phyloP scores from a whole-genome alignment of 1,284 basidiomycete species.

The Pseudozyma sp. region DNA sequence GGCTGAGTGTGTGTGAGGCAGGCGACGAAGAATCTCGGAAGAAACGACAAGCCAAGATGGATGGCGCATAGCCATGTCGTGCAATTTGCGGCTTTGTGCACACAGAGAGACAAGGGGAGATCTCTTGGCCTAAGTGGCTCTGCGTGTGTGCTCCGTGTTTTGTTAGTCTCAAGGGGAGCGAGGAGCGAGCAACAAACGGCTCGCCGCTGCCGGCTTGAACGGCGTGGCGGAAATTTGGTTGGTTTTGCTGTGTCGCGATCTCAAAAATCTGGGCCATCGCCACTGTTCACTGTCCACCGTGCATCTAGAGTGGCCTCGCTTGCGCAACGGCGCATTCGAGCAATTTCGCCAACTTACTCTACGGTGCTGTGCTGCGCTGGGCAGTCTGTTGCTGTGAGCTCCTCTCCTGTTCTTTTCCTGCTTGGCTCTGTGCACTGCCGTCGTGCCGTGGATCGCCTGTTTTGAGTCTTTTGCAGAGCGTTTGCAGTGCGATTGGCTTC shows the following conservation, averaged over 20 bases:
- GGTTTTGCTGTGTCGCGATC: slow-evolving; percentile 11
- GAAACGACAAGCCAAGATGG: too few species aligned
- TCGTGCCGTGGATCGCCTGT: slow-evolving; percentile 13
- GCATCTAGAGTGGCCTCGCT: slow-evolving; percentile 14
- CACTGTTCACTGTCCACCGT: too few species aligned
- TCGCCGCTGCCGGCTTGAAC: slow-evolving; percentile 22
- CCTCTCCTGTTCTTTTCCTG: too few species aligned
- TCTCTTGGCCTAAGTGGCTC: neutral
- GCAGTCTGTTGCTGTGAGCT: neutral
- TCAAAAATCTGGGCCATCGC: slow-evolving; percentile 17
- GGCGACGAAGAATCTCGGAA: too few species aligned
- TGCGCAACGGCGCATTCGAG: slow-evolving; percentile 20
- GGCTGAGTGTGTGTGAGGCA: too few species aligned
- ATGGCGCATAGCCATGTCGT: too few species aligned
- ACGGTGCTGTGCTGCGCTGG: neutral
- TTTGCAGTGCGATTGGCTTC: neutral
- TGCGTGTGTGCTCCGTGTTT: neutral
- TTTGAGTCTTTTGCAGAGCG: neutral
- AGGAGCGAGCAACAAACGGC: slow-evolving; percentile 12
- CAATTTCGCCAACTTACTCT: slow-evolving; percentile 16
- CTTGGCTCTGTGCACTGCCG: too few species aligned
- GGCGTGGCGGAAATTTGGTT: neutral
- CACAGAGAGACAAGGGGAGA: too few species aligned
- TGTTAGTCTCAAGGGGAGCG: too few species aligned
- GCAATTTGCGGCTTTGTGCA: too few species aligned